Percentiles rank a stretch among this genome's conserved stretches.
Evolutionary conservation across 768 basidiomycete genomes (phyloP).

Genomic region (Lactarius hengduanensis): DNA sequence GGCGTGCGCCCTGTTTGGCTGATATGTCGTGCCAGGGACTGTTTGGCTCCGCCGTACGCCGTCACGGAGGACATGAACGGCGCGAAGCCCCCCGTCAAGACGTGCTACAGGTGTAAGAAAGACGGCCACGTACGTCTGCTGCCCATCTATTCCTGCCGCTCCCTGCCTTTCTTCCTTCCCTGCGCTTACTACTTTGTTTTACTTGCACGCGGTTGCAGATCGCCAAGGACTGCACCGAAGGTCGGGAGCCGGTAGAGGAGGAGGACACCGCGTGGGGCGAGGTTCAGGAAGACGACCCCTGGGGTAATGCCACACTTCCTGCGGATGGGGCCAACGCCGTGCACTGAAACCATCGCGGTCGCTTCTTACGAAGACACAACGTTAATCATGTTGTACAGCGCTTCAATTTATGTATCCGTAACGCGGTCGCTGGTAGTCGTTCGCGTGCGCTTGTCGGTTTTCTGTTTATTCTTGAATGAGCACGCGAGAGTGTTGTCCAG

Average conservation of each 20-base stretch:
- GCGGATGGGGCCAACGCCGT: background rate
- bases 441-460: background rate
- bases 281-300: slow-evolving; percentile 14
- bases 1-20: slow-evolving; percentile 11
- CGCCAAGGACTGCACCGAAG: slow-evolving; percentile 39
- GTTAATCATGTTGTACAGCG: background rate
- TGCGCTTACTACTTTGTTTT: background rate
- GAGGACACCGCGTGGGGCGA: slow-evolving; percentile 25
- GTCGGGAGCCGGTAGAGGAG: slow-evolving; percentile 28
- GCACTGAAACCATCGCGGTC: background rate
- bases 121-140: slow-evolving; percentile 73
- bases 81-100: slow-evolving; percentile 60
- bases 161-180: background rate
- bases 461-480: background rate
- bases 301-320: slow-evolving; percentile 8
- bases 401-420: background rate
- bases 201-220: slow-evolving; percentile 34
- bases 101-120: slow-evolving; percentile 86
- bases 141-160: background rate
- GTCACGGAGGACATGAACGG: slow-evolving; percentile 43
- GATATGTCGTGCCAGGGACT: slow-evolving; percentile 53
- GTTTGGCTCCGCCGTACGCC: slow-evolving; percentile 69
- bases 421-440: background rate
- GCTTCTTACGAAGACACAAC: background rate
- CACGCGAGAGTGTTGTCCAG: background rate